phyloP scores from a whole-genome alignment of 2,329 filamentous ascomycete genomes.

The Fusarium tjaetaba region DNA sequence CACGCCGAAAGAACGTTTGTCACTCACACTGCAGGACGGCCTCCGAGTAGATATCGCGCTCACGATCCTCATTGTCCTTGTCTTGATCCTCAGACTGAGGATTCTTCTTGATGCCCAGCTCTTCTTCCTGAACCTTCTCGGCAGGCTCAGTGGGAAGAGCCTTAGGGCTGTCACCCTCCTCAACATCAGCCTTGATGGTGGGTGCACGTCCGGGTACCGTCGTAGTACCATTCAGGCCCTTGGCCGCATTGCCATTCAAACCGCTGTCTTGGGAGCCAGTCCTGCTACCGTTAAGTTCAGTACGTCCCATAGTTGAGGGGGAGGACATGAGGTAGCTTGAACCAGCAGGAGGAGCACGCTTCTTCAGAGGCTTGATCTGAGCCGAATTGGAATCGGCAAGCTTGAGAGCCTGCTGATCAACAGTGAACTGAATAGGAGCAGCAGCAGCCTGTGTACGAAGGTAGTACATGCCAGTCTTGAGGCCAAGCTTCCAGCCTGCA shows the following conservation, averaged over 20 bases:
- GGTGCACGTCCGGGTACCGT: constrained; percentile 73
- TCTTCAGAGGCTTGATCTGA: constrained; percentile 72
- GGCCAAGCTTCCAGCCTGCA: constrained; percentile 96
- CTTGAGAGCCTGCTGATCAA: constrained; percentile 94
- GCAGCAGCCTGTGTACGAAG: constrained; percentile 97
- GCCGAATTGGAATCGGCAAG: constrained; percentile 83
- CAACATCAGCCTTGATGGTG: constrained; percentile 79
- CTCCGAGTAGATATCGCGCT: constrained; percentile 95
- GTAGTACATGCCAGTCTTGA: constrained; percentile 99
- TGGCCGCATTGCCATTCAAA: constrained; percentile 66
- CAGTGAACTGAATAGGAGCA: constrained; percentile 97
- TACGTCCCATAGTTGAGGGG: constrained; percentile 70
- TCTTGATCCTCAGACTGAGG: constrained; percentile 78
- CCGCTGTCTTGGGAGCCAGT: constrained; percentile 58
- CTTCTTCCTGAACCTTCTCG: constrained; percentile 70
- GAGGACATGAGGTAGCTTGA: constrained; percentile 60
- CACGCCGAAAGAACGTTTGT: not conserved
- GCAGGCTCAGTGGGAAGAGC: constrained; percentile 77
- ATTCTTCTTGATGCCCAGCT: constrained; percentile 64
- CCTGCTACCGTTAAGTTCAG: constrained; percentile 67
- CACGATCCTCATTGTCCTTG: constrained; percentile 76
- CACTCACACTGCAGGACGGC: constrained; percentile 85
- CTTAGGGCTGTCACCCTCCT: constrained; percentile 83
- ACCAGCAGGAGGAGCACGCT: constrained; percentile 70
- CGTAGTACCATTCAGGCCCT: constrained; percentile 67